Conservation (phyloP, 352 stramenopile genomes). For the Phytophthora cryptogea region DNA sequence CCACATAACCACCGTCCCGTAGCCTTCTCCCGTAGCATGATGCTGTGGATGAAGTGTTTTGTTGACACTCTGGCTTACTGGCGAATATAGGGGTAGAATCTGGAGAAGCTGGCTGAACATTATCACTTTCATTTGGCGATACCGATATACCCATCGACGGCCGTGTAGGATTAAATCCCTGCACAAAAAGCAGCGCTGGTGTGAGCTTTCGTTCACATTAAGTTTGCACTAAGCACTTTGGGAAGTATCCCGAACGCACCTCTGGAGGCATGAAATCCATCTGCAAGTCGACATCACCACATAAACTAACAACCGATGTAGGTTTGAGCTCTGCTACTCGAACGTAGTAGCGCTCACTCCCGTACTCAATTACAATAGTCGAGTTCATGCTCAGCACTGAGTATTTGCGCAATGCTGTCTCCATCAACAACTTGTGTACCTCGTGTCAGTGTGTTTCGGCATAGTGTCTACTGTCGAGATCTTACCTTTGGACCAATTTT, state of each 20-base stretch:
- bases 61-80: background rate
- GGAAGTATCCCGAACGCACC: constrained; percentile 9
- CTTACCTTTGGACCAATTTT: constrained; percentile 61
- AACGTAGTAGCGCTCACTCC: constrained; percentile 45
- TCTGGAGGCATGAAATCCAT: constrained; percentile 57
- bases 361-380: constrained; percentile 62
- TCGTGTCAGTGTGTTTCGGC: background rate
- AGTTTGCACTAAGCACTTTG: background rate
- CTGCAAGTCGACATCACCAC: constrained; percentile 70
- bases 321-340: constrained; percentile 61
- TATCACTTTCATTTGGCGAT: background rate
- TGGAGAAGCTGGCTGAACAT: background rate
- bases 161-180: constrained; percentile 26
- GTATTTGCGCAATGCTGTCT: constrained; percentile 60
- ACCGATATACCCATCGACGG: constrained; percentile 10
- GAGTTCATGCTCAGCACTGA: constrained; percentile 57
- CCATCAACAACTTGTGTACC: constrained; percentile 47
- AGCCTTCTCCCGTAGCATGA: constrained; percentile 19
- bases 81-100: background rate
- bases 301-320: constrained; percentile 46
- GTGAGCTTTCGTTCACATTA: background rate
- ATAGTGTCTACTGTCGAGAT: background rate
- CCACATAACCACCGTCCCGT: constrained; percentile 26
- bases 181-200: background rate
- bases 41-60: background rate